Evolutionary conservation across 129 eudicot genomes (phyloP).

Genomic region (Pittosporum tobira): DNA sequence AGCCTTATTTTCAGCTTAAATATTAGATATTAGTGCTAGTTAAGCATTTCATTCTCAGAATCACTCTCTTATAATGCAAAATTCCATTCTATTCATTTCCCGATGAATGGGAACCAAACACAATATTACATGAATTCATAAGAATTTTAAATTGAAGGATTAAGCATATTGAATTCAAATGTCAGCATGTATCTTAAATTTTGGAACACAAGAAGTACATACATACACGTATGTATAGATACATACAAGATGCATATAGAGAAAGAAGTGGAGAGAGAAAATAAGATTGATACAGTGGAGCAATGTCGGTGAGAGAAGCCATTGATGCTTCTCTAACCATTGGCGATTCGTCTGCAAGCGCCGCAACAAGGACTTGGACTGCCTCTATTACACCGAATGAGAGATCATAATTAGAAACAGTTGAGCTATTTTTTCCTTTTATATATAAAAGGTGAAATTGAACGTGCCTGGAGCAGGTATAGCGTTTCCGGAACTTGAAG

Average conservation of each 20-base stretch:
- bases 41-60: too few relatives aligned
- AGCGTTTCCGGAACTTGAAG: conserved; percentile 63
- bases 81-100: too few relatives aligned
- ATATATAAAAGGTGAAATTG: neutral
- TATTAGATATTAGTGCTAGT: too few relatives aligned
- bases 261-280: conserved; percentile 5
- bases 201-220: too few relatives aligned
- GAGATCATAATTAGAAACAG: conserved; percentile 1
- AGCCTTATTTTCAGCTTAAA: too few relatives aligned
- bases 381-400: conserved; percentile 48
- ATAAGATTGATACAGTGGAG: conserved; percentile 46
- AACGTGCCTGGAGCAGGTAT: conserved; percentile 63
- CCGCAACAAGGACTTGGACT: conserved; percentile 78
- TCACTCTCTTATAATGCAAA: too few relatives aligned
- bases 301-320: conserved; percentile 74
- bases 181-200: too few relatives aligned
- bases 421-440: neutral
- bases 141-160: too few relatives aligned
- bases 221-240: neutral
- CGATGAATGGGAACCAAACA: too few relatives aligned
- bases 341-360: conserved; percentile 78
- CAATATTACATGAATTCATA: too few relatives aligned
- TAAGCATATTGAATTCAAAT: too few relatives aligned
- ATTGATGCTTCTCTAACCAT: conserved; percentile 72
- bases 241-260: neutral